Evolutionary conservation across 106 monocot species (phyloP).

Genomic region (Platanthera guangdongensis): DNA sequence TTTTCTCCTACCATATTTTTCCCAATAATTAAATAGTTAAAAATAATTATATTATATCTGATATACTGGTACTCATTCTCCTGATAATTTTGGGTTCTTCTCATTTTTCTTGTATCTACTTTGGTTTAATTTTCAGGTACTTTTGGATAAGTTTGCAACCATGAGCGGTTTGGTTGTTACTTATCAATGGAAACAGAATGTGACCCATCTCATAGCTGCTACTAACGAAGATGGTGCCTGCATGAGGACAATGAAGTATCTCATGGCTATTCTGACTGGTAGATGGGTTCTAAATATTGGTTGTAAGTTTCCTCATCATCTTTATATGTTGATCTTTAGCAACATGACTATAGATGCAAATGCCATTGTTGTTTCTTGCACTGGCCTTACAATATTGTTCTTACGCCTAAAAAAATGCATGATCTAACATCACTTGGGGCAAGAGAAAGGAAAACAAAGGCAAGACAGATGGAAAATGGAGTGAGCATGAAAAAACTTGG

Average conservation of each 20-base stretch:
- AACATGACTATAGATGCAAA: not conserved
- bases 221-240: constrained; percentile 75
- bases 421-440: too few relatives aligned
- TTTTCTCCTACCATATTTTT: not conserved
- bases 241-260: constrained; percentile 72
- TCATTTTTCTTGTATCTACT: not conserved
- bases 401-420: too few relatives aligned
- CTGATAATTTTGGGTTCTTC: not conserved
- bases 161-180: constrained; percentile 36
- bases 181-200: constrained; percentile 48
- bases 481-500: too few relatives aligned
- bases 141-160: constrained; percentile 47
- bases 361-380: not conserved
- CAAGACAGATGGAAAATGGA: too few relatives aligned
- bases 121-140: constrained; percentile 20
- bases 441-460: too few relatives aligned
- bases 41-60: not conserved
- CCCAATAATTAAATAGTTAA: not conserved
- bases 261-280: constrained; percentile 78
- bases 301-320: constrained; percentile 44
- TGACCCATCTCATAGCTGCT: constrained; percentile 92
- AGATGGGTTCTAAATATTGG: constrained; percentile 80
- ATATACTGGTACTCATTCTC: not conserved
- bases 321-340: not conserved
- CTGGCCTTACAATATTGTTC: not conserved